Evolutionary conservation across 352 stramenopile genomes (phyloP).

Genomic region (Phytophthora gonapodyides): DNA sequence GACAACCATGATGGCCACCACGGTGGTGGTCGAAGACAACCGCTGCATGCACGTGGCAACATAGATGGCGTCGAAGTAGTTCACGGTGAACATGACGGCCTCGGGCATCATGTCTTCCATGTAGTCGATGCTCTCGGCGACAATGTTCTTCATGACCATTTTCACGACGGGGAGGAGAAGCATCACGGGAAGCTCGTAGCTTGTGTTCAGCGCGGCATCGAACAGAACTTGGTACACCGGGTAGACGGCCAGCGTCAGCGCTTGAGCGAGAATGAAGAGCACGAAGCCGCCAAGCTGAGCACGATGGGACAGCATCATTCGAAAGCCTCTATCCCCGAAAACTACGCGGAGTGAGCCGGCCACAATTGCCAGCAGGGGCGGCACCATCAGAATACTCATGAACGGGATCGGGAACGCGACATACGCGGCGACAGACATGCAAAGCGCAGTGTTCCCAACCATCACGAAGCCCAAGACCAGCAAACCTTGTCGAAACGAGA

Average conservation of each 20-base stretch:
- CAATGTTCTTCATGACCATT: slow-evolving; percentile 24
- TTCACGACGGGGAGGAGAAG: slow-evolving; percentile 22
- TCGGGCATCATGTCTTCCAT: slow-evolving; percentile 42
- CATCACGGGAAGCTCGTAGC: slow-evolving; percentile 11
- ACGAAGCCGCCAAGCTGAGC: slow-evolving; percentile 21
- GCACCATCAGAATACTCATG: slow-evolving; percentile 27
- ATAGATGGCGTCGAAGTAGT: slow-evolving; percentile 53
- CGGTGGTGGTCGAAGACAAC: not conserved
- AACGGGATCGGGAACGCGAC: slow-evolving; percentile 26
- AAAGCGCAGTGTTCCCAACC: slow-evolving; percentile 11
- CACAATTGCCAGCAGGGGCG: slow-evolving; percentile 13
- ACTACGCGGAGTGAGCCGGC: slow-evolving; percentile 15
- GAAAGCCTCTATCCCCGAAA: slow-evolving; percentile 4
- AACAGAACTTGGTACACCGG: slow-evolving; percentile 22
- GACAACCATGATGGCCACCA: slow-evolving; percentile 2
- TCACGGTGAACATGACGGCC: slow-evolving; percentile 47
- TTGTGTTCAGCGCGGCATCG: slow-evolving; percentile 2
- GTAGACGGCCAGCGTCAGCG: slow-evolving; percentile 20
- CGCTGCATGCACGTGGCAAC: slow-evolving; percentile 29
- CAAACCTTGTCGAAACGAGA: slow-evolving; percentile 5
- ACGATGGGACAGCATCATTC: slow-evolving; percentile 12
- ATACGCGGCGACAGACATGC: slow-evolving; percentile 9
- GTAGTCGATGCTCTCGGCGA: slow-evolving; percentile 24
- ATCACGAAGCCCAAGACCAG: slow-evolving; percentile 18
- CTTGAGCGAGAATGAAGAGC: slow-evolving; percentile 22